Base-by-base conservation (phyloP, 345 rosid species). In the Turritis glabra region DNA sequence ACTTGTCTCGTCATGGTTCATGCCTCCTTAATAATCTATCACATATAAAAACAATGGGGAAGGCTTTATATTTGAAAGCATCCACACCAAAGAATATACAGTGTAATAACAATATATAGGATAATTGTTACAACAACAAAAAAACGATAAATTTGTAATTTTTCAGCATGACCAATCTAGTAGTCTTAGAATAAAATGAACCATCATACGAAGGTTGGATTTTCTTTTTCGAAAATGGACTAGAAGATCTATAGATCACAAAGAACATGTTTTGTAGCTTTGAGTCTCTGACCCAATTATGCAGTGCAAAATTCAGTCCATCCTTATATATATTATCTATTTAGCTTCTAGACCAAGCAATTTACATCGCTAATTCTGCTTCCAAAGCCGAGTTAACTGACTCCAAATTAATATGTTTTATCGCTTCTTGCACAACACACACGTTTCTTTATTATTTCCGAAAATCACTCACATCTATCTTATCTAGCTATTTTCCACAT, bases 1-100 rank as follows among this genome's bases (percentile, higher is more conserved):
- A 76, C 70, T 62, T 76, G 70, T 58, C 79, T 76, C 12, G 17
- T 19, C 32, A 13, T 61, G 58, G 46, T 61, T 68, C 38, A 68
- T 52, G 70, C 38, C 37, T 67, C 61, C 46, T 59, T 17, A 32
- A 46, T 46, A 46, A 46, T 18, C 12, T n/a, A 43, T 7, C 47
- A 43, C 15, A 43, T 18, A 1, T 46, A 2, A n/a, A 54, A 46
- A 55, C 17, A 30, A 19, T 25, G 51, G 0, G 9, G 19, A 47
- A n/a, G n/a, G n/a, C n/a, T n/a, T n/a, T n/a, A n/a, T n/a, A n/a
- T n/a, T n/a, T n/a, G n/a, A n/a, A n/a, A n/a, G n/a, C n/a, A n/a
- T n/a, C n/a, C n/a, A n/a, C n/a, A n/a, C n/a, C n/a, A n/a, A n/a
- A n/a, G n/a, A n/a, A n/a, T n/a, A n/a, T n/a, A n/a, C n/a, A n/a